Base-by-base conservation (phyloP, 225 moss, liverwort and hornwort species). In the Polytrichum formosum region DNA sequence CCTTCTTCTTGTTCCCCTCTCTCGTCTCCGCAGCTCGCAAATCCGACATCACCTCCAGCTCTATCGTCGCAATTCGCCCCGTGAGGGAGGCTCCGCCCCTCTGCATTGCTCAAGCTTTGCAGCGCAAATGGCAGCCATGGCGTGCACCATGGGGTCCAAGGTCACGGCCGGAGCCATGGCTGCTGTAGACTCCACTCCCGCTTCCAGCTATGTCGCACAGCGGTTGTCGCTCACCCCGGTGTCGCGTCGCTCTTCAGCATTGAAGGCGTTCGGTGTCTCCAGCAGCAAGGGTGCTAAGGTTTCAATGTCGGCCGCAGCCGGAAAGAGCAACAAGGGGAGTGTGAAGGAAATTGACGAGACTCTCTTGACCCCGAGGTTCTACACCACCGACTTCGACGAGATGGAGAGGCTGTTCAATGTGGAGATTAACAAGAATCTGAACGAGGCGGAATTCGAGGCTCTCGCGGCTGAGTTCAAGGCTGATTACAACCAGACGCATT, bases 331-430 rank as follows among this genome's bases (percentile, higher is more conserved):
- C 10, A 65, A 76, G 79, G 79, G 86, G 58, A 79, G 79, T 30
- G 89, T 91, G 82, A 90, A 97, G 89, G 90, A 92, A 68, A 91
- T 91, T 35, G 80, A 98, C 6, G 98, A 98, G 79, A 77, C 89
- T 59, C 75, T 98, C 72, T 75, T 98, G 8, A 98, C 98, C 0
- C 98, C 98, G 27, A 79, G 98, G 79, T 98, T 98, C 59, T 98
- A 98, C 77, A 98, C 98, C 23, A 98, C 98, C 5, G 98, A 98
- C 67, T 98, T 98, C 61, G 98, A 94, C 68, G 98, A 98, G 91
- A 98, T 98, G 98, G 98, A 98, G 84, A 77, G 76, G 77, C 31
- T 98, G 67, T 98, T 98, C 83, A 98, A 98, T 75, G 86, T 87
- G 82, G 92, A 98, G 70, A 94, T 98, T 54, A 98, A 98, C 76